Percentiles rank a stretch among this genome's conserved stretches.
These are phyloP conservation scores for Geotrichum armillariae DNA, from an alignment of 1,139 yeast genomes.

Conservation along the genomic window DNA sequence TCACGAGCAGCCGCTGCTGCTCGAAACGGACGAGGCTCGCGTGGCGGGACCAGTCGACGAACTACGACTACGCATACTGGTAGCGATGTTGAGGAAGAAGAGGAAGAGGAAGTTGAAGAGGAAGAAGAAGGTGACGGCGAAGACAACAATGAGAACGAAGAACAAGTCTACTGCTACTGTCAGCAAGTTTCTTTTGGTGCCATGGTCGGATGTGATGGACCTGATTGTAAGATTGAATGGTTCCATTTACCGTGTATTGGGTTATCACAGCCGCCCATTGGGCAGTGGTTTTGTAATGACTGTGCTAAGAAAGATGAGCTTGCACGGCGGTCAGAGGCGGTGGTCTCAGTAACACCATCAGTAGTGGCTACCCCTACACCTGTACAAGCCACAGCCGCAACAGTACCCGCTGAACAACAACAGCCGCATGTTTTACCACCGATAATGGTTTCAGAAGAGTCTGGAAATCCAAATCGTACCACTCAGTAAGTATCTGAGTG, in stretches of 20 bases:
- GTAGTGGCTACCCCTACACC: not conserved
- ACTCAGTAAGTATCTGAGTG: too few species aligned
- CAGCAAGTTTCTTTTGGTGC: constrained; percentile 97
- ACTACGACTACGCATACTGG: not conserved
- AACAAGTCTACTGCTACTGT: constrained; percentile 93
- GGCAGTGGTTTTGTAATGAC: constrained; percentile 97
- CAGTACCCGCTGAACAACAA: not conserved
- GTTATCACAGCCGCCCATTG: constrained; percentile 84
- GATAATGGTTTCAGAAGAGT: too few species aligned
- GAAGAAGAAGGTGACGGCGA: constrained; percentile 17
- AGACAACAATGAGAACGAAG: constrained; percentile 37
- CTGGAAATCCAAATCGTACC: too few species aligned
- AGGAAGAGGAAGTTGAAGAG: constrained; percentile 16
- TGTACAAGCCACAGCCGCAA: not conserved
- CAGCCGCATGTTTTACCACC: constrained; percentile 1
- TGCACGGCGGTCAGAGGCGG: not conserved
- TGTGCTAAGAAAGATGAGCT: constrained; percentile 46
- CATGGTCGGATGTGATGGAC: constrained; percentile 98
- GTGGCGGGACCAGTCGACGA: constrained; percentile 11
- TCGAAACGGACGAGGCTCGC: constrained; percentile 14
- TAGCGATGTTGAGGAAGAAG: constrained; percentile 8
- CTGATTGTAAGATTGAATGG: constrained; percentile 92
- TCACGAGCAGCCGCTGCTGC: constrained; percentile 20
- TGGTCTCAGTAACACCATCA: not conserved
- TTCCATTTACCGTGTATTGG: constrained; percentile 97